These are phyloP conservation scores for Bertia moriformis DNA, from an alignment of 2,329 filamentous ascomycete species.

Conservation along the genomic window DNA sequence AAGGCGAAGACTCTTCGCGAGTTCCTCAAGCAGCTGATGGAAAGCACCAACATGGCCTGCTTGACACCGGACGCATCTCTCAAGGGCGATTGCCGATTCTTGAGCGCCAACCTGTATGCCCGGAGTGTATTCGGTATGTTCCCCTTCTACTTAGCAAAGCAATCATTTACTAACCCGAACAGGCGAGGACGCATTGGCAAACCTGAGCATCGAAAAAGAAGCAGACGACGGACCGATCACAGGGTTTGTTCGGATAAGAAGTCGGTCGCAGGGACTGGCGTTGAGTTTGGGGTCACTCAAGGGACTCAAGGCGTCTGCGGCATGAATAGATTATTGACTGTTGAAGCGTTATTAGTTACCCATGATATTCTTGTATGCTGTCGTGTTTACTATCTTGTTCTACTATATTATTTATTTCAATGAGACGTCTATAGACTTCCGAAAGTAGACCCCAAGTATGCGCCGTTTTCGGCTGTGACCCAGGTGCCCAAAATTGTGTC, in stretches of 20 bases:
- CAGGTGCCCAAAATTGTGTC: too few relatives aligned
- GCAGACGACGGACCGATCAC: conserved; percentile 89
- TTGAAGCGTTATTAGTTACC: not conserved
- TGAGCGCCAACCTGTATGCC: conserved; percentile 93
- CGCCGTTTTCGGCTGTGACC: too few relatives aligned
- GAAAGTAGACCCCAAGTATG: too few relatives aligned
- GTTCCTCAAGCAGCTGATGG: conserved; percentile 90
- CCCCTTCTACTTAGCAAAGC: not conserved
- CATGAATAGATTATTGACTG: not conserved
- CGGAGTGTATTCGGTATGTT: conserved; percentile 92
- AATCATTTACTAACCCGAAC: conserved; percentile 1
- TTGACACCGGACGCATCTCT: conserved; percentile 89
- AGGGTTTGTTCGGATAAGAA: conserved; percentile 94
- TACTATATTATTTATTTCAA: not conserved
- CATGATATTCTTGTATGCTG: not conserved
- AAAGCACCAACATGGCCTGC: conserved; percentile 96
- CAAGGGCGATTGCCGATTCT: conserved; percentile 93
- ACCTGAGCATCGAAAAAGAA: conserved; percentile 94
- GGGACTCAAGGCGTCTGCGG: conserved; percentile 48
- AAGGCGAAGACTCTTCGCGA: conserved; percentile 84
- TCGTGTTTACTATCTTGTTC: not conserved
- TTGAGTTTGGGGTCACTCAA: conserved; percentile 88
- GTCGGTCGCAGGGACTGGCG: conserved; percentile 86
- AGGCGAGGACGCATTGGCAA: conserved; percentile 97
- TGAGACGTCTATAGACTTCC: too few relatives aligned